Conservation (phyloP, 2,329 filamentous ascomycete genomes). For the Ophiostoma himal-ulmi region DNA sequence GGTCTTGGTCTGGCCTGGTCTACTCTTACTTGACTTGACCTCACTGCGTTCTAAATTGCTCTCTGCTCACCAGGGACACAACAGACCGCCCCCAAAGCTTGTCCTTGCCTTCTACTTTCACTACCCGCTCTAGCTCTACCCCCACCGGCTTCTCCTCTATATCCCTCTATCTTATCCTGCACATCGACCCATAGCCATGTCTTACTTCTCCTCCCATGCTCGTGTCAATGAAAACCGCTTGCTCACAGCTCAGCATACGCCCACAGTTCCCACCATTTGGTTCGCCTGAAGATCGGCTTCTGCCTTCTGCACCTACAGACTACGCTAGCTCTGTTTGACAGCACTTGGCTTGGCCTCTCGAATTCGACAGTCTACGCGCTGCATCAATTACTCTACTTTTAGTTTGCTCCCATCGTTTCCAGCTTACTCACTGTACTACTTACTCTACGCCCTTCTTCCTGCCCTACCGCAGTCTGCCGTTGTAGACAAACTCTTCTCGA, state of each 20-base stretch:
- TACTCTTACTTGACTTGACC: background rate
- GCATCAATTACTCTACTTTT: background rate
- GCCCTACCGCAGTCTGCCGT: slow-evolving; percentile 17
- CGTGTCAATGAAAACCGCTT: slow-evolving; percentile 10
- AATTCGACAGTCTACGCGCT: slow-evolving; percentile 10
- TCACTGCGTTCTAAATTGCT: slow-evolving; percentile 10
- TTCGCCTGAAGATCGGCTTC: slow-evolving; percentile 14
- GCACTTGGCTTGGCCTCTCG: background rate
- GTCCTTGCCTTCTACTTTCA: background rate
- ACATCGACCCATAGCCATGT: slow-evolving; percentile 14
- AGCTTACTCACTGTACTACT: background rate
- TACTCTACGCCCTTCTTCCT: background rate
- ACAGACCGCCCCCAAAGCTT: background rate
- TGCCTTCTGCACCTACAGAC: slow-evolving; percentile 28
- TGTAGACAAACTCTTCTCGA: slow-evolving; percentile 32
- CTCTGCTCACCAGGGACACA: background rate
- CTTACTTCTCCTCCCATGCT: slow-evolving; percentile 14
- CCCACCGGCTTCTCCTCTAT: background rate
- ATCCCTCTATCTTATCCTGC: background rate
- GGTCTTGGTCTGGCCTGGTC: background rate
- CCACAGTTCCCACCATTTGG: slow-evolving; percentile 21
- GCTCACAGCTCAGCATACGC: slow-evolving; percentile 8
- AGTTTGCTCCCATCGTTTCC: background rate
- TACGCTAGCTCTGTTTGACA: slow-evolving; percentile 16
- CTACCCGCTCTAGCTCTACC: background rate